phyloP scores from a whole-genome alignment of 2,329 filamentous ascomycete species.

The Arthrobotrys iridis region DNA sequence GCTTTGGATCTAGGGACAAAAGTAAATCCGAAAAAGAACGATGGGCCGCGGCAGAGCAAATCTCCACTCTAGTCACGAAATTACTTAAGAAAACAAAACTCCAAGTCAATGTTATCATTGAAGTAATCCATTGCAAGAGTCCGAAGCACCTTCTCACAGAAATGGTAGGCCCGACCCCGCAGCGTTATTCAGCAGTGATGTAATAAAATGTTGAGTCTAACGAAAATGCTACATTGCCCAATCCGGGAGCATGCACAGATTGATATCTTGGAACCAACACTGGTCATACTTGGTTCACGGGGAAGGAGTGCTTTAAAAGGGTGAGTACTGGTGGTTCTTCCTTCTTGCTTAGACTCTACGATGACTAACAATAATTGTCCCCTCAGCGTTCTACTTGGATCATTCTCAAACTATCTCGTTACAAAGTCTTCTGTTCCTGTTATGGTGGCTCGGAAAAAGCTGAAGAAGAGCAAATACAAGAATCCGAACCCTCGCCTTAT shows the following conservation, averaged over 20 bases:
- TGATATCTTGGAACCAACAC: slow-evolving; percentile 86
- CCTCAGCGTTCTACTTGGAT: slow-evolving; percentile 85
- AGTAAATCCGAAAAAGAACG: slow-evolving; percentile 78
- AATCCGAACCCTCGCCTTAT: slow-evolving; percentile 76
- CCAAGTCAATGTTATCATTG: slow-evolving; percentile 91
- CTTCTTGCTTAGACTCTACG: neutral
- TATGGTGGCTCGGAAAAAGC: slow-evolving; percentile 93
- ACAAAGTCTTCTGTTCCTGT: slow-evolving; percentile 96
- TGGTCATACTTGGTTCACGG: slow-evolving; percentile 91
- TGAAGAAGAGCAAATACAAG: slow-evolving; percentile 87
- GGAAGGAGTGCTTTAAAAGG: slow-evolving; percentile 92
- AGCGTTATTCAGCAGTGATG: neutral
- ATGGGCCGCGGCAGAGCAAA: slow-evolving; percentile 79
- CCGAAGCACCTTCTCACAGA: slow-evolving; percentile 96
- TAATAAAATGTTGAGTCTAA: slow-evolving; percentile 9
- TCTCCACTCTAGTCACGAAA: slow-evolving; percentile 84
- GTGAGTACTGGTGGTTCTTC: slow-evolving; percentile 66
- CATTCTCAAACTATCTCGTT: slow-evolving; percentile 96
- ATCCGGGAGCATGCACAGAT: slow-evolving; percentile 65
- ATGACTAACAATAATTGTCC: neutral
- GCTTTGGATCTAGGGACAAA: slow-evolving; percentile 14
- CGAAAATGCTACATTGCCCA: neutral
- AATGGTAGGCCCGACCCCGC: slow-evolving; percentile 64
- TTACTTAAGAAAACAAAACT: slow-evolving; percentile 88
- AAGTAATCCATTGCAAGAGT: slow-evolving; percentile 98